Percentiles rank a stretch among this genome's conserved stretches.
Evolutionary conservation across 2,329 filamentous ascomycete species (phyloP).

Genomic region (Neonectria neomacrospora): DNA sequence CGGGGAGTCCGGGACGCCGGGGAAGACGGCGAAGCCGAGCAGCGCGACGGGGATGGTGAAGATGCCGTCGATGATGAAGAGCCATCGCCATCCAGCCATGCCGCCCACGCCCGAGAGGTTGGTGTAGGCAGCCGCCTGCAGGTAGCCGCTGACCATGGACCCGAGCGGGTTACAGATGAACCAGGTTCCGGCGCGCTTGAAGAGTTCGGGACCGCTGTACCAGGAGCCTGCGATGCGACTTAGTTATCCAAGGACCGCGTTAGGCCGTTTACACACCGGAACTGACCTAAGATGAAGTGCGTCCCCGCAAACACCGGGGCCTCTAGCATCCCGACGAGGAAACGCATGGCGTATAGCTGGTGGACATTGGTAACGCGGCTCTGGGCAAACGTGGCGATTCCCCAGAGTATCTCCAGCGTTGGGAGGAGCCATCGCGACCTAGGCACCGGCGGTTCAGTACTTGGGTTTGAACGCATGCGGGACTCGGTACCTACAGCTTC

Average conservation of each 20-base stretch:
- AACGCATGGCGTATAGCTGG: constrained; percentile 46
- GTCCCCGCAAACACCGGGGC: constrained; percentile 42
- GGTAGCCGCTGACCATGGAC: constrained; percentile 40
- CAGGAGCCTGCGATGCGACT: constrained; percentile 21
- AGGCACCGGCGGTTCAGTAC: not conserved
- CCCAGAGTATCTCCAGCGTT: constrained; percentile 37
- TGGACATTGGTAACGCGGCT: constrained; percentile 37
- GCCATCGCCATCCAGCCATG: constrained; percentile 58
- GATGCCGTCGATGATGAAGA: constrained; percentile 27
- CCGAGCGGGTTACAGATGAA: constrained; percentile 32
- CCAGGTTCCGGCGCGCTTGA: constrained; percentile 24
- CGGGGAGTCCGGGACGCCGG: constrained; percentile 20
- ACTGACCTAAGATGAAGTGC: constrained; percentile 41
- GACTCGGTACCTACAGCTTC: constrained; percentile 1
- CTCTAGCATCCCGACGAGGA: constrained; percentile 43
- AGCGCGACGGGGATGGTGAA: constrained; percentile 21
- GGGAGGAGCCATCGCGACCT: constrained; percentile 37
- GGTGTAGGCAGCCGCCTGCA: constrained; percentile 53
- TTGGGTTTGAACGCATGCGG: not conserved
- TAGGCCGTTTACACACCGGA: not conserved
- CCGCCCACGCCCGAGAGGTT: constrained; percentile 52
- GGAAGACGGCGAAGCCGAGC: constrained; percentile 22
- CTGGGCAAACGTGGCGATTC: constrained; percentile 39
- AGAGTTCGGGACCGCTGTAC: constrained; percentile 22
- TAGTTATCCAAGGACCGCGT: not conserved